Evolutionary conservation across 2,329 filamentous ascomycete species (phyloP).

Genomic region (Akanthomyces muscarius): DNA sequence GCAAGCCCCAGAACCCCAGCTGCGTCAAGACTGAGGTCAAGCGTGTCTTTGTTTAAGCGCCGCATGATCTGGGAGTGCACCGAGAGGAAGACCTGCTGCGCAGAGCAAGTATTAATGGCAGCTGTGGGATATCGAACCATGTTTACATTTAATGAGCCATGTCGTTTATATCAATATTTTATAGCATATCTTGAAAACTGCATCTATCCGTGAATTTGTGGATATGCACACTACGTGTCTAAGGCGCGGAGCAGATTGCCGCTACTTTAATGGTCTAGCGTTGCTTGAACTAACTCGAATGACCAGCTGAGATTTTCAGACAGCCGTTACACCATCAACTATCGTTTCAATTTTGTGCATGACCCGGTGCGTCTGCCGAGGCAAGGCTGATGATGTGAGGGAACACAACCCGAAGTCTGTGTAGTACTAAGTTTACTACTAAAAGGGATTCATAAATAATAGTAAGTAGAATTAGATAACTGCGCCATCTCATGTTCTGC

Average conservation of each 20-base stretch:
- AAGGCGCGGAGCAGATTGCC: too few relatives aligned
- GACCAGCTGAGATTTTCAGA: background rate
- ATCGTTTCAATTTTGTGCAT: background rate
- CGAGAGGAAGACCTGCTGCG: background rate
- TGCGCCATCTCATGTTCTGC: too few relatives aligned
- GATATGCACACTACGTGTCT: background rate
- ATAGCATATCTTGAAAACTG: constrained; percentile 31
- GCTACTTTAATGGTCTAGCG: too few relatives aligned
- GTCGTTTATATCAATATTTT: constrained; percentile 37
- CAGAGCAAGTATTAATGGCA: constrained; percentile 2
- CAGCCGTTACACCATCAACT: background rate
- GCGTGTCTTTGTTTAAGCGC: constrained; percentile 5
- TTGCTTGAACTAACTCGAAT: background rate
- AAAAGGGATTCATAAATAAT: background rate
- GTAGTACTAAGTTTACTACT: background rate
- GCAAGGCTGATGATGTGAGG: background rate
- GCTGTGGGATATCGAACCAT: background rate
- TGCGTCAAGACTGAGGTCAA: constrained; percentile 17
- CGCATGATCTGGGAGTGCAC: background rate
- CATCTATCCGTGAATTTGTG: too few relatives aligned
- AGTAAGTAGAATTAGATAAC: background rate
- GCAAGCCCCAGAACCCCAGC: constrained; percentile 15
- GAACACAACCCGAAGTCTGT: background rate
- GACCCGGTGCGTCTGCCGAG: background rate
- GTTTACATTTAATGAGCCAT: background rate